A percentile compares a stretch with the other conserved stretches of the same genome.
These are phyloP conservation scores for Didymella segeticola DNA, from an alignment of 2,329 filamentous ascomycete genomes.

Conservation along the genomic window DNA sequence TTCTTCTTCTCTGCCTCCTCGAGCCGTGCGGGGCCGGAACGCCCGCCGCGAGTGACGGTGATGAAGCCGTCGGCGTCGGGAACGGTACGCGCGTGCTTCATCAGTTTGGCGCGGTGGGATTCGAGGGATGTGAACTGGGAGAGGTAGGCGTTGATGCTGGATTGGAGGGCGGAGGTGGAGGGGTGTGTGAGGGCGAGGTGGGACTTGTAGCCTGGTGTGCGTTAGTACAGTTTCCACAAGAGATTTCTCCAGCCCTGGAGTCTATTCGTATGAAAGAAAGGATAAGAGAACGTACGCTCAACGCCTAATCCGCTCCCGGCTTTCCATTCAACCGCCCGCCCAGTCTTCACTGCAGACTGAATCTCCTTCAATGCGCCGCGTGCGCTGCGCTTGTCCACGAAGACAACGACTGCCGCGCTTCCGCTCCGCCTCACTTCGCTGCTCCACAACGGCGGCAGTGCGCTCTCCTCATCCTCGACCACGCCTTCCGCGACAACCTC, in stretches of 20 bases:
- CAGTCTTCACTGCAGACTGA: slow-evolving; percentile 64
- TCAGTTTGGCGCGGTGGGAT: slow-evolving; percentile 68
- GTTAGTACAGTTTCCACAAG: not conserved
- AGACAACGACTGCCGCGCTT: slow-evolving; percentile 78
- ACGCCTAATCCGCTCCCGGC: slow-evolving; percentile 57
- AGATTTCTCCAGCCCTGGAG: too few species aligned
- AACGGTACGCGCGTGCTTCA: slow-evolving; percentile 71
- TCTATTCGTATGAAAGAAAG: too few species aligned
- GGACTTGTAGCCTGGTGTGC: slow-evolving; percentile 59
- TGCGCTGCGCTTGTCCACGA: slow-evolving; percentile 83
- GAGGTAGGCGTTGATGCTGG: slow-evolving; percentile 85
- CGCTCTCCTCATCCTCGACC: slow-evolving; percentile 64
- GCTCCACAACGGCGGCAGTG: slow-evolving; percentile 76
- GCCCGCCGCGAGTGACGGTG: slow-evolving; percentile 80
- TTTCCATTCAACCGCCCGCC: slow-evolving; percentile 72
- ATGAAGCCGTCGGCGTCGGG: slow-evolving; percentile 96
- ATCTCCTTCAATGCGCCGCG: slow-evolving; percentile 79
- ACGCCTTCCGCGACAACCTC: slow-evolving; percentile 48
- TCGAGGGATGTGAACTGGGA: slow-evolving; percentile 72
- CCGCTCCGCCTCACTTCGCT: slow-evolving; percentile 74
- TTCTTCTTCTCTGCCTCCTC: slow-evolving; percentile 70
- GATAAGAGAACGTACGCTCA: slow-evolving; percentile 47
- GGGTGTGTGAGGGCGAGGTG: slow-evolving; percentile 79
- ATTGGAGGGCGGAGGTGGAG: slow-evolving; percentile 69
- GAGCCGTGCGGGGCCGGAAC: slow-evolving; percentile 73